phyloP scores from a whole-genome alignment of 2,329 filamentous ascomycete species.

The Xylaria sp. region DNA sequence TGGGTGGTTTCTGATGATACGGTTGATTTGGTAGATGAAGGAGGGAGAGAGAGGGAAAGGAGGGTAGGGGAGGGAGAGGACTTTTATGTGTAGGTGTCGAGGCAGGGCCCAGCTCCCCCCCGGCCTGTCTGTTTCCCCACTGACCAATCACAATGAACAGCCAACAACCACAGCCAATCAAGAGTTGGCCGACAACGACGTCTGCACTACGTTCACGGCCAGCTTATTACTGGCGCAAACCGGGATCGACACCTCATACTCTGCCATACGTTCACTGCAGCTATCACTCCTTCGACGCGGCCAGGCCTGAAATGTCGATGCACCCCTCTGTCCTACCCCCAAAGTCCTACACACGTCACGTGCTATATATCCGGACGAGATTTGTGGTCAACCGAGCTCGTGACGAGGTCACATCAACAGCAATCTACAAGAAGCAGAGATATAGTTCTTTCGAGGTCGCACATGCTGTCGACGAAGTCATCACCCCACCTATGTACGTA shows the following conservation, averaged over 20 bases:
- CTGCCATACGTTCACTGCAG: not conserved
- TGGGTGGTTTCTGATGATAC: constrained; percentile 18
- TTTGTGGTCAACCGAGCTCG: constrained; percentile 13
- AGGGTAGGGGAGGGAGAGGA: constrained; percentile 26
- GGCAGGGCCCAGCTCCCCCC: constrained; percentile 26
- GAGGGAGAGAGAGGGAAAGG: constrained; percentile 23
- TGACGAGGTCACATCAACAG: constrained; percentile 11
- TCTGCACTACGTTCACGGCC: constrained; percentile 15
- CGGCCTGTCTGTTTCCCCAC: constrained; percentile 13
- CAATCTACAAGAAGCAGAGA: not conserved
- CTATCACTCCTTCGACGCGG: not conserved
- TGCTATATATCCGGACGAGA: constrained; percentile 22
- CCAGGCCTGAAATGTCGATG: constrained; percentile 5
- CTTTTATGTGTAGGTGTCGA: constrained; percentile 33
- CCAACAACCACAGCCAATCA: constrained; percentile 14
- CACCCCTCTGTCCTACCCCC: constrained; percentile 1
- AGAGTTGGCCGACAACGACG: constrained; percentile 8
- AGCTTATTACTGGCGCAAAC: constrained; percentile 9
- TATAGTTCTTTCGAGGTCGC: not conserved
- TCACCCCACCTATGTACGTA: not conserved
- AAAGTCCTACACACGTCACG: constrained; percentile 24
- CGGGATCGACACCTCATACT: constrained; percentile 15
- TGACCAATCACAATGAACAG: constrained; percentile 27
- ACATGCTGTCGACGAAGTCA: not conserved
- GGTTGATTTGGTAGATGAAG: constrained; percentile 12